Percentiles rank a stretch among this genome's conserved stretches.
Evolutionary conservation across 495 filamentous ascomycete genomes (phyloP).

Genomic region (Venustampulla echinocandica): DNA sequence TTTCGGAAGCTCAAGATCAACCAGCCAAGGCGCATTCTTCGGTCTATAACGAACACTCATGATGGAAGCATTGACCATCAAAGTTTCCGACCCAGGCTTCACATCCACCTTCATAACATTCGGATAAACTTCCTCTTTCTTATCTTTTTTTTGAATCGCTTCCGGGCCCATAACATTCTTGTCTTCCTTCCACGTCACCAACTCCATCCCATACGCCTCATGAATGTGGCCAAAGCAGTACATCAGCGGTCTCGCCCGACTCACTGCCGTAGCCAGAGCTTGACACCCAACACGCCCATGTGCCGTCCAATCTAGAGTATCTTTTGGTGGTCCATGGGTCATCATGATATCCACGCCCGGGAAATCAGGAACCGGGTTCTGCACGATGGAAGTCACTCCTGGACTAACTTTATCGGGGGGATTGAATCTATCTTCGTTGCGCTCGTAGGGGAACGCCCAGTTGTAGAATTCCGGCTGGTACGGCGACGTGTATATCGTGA

Average conservation of each 20-base stretch:
- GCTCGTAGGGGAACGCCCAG: conserved; percentile 57
- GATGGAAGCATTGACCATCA: conserved; percentile 68
- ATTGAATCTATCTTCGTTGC: conserved; percentile 36
- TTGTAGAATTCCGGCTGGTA: conserved; percentile 54
- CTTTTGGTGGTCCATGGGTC: conserved; percentile 64
- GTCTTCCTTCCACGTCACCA: conserved; percentile 43
- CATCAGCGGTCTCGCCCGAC: conserved; percentile 44
- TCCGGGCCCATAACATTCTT: conserved; percentile 28
- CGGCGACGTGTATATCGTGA: conserved; percentile 63
- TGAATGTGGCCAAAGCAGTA: conserved; percentile 74
- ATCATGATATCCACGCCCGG: conserved; percentile 54
- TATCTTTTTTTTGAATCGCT: conserved; percentile 34
- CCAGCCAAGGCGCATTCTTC: conserved; percentile 13
- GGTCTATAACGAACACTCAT: conserved; percentile 10
- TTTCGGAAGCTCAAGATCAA: conserved; percentile 17
- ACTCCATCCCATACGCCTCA: conserved; percentile 59
- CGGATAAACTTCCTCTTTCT: conserved; percentile 37
- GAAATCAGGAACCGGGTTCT: conserved; percentile 34
- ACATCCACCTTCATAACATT: conserved; percentile 30
- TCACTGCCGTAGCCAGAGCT: conserved; percentile 48
- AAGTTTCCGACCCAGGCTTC: conserved; percentile 45
- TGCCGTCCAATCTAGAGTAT: conserved; percentile 43
- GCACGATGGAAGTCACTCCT: conserved; percentile 27
- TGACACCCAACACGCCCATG: conserved; percentile 45
- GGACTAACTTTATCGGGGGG: conserved; percentile 19